Base-by-base conservation (phyloP, 257 asterid species). In the Ocimum tenuiflorum region DNA sequence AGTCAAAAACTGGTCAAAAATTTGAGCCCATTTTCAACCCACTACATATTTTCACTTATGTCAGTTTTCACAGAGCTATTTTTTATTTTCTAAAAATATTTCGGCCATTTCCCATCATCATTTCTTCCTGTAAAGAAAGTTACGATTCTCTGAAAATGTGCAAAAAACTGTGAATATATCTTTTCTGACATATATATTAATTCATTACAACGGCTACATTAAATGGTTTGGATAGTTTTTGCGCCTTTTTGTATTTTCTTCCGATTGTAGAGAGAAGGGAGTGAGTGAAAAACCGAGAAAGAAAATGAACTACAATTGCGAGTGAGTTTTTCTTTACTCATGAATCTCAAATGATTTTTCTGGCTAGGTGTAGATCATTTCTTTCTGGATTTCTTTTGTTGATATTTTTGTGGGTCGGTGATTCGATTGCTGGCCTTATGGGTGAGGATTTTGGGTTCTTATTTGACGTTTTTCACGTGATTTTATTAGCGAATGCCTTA, bases 251-350 rank as follows among this genome's bases (percentile, higher is more conserved):
- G 3, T 33, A 22, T 22, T 13, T 20, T 31, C n/a, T 13, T 18
- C n/a, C 45, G 47, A 65, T 73, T 42, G 65, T 59, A 33, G 47
- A 60, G 24, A 23, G 49, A 42, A 41, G 57, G 52, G 60, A 57
- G 29, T 31, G 15, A 33, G 24, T 39, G 43, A 66, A 20, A 29
- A 35, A 57, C 3, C 31, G 51, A 5, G 55, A 20, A 49, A 13
- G 23, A 33, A 43, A 67, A 87, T 83, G 96, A 71, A 82, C 78
- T 74, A 67, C 77, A 73, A 60, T 29, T 85, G 77, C 61, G 77
- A 76, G 95, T 87, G 74, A 76, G 85, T 38, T 38, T 11, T 38
- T 39, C 67, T 49, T 38, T 38, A 1, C 1, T 39, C 38, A 43
- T 61, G 27, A 69, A 75, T 71, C 57, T 73, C 31, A n/a, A 60